phyloP scores from a whole-genome alignment of 2,329 filamentous ascomycete species.

The Anisogramma anomala region DNA sequence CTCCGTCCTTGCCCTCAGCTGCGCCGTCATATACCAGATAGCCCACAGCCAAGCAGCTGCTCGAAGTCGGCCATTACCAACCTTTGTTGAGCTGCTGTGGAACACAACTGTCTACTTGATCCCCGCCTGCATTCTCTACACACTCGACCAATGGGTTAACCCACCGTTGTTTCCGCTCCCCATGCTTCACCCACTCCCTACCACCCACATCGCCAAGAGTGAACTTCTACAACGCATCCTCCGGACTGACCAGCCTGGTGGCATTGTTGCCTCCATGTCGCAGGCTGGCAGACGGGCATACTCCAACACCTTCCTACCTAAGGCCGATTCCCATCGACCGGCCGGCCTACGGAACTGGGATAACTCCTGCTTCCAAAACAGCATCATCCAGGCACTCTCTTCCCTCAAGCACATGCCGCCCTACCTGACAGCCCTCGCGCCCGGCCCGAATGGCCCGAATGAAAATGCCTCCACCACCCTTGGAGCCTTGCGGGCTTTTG shows the following conservation, averaged over 20 bases:
- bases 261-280: conserved; percentile 45
- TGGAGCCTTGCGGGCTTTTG: conserved; percentile 48
- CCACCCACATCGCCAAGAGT: conserved; percentile 48
- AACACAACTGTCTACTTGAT: conserved; percentile 45
- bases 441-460: not conserved
- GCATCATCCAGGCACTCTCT: conserved; percentile 74
- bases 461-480: conserved; percentile 24
- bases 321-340: conserved; percentile 33
- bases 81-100: conserved; percentile 44
- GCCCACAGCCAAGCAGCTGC: conserved; percentile 18
- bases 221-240: conserved; percentile 53
- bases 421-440: conserved; percentile 46
- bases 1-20: conserved; percentile 23
- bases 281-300: conserved; percentile 46
- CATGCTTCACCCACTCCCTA: conserved; percentile 27
- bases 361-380: conserved; percentile 97
- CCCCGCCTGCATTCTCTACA: conserved; percentile 46
- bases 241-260: conserved; percentile 41
- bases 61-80: conserved; percentile 16
- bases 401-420: conserved; percentile 58
- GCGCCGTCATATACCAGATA: conserved; percentile 26
- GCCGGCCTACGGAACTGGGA: conserved; percentile 79
- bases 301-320: conserved; percentile 38
- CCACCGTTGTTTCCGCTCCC: conserved; percentile 31
- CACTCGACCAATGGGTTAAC: conserved; percentile 43